These are phyloP conservation scores for Didymella segeticola DNA, from an alignment of 2,329 filamentous ascomycete genomes.

Conservation along the genomic window DNA sequence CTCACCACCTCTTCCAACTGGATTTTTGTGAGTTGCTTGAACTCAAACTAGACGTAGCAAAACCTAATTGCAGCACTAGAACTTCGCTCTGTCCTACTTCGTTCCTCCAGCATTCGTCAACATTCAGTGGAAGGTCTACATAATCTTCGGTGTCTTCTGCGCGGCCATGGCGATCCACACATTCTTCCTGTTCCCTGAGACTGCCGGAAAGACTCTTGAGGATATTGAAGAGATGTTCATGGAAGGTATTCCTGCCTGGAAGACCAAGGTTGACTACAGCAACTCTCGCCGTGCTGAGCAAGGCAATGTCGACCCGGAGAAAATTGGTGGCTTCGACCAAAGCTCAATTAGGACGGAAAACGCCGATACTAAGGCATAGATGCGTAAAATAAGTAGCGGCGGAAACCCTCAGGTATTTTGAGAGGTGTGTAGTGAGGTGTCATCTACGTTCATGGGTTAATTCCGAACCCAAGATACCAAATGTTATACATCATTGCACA, in stretches of 20 bases:
- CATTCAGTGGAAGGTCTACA: conserved; percentile 68
- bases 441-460: background rate
- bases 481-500: background rate
- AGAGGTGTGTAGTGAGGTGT: background rate
- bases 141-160: conserved; percentile 79
- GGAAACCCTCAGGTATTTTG: background rate
- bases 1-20: conserved; percentile 68
- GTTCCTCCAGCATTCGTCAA: conserved; percentile 65
- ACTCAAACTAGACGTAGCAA: background rate
- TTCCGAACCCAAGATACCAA: background rate
- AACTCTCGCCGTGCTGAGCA: conserved; percentile 31
- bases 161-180: conserved; percentile 72
- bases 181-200: conserved; percentile 71
- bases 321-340: conserved; percentile 19
- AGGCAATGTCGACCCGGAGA: conserved; percentile 36
- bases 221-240: conserved; percentile 78
- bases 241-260: conserved; percentile 64
- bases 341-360: conserved; percentile 16
- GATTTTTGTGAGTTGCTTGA: conserved; percentile 49
- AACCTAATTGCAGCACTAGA: conserved; percentile 51
- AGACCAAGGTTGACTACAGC: conserved; percentile 45
- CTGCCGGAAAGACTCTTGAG: conserved; percentile 75
- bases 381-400: too few relatives aligned
- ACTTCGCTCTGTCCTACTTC: conserved; percentile 63
- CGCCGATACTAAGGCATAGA: conserved; percentile 7